These are phyloP conservation scores for Fusarium foetens DNA, from an alignment of 2,329 filamentous ascomycete species.

Conservation along the genomic window DNA sequence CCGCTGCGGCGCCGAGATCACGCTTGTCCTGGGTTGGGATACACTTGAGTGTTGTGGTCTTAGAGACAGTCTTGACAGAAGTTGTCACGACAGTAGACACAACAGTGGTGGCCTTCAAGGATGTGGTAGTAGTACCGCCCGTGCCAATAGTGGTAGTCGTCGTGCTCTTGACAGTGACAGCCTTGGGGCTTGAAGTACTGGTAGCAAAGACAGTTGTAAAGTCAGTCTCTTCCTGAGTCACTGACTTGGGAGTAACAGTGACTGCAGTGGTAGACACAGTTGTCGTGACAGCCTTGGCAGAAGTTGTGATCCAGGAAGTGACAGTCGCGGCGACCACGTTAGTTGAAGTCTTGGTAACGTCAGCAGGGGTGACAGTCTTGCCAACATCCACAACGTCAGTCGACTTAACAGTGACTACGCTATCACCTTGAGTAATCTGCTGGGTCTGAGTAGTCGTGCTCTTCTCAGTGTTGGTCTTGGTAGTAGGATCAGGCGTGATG, in stretches of 20 bases:
- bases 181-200: conserved; percentile 32
- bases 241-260: conserved; percentile 41
- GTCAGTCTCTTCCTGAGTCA: conserved; percentile 24
- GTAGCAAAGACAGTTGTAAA: conserved; percentile 29
- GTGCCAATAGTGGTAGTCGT: conserved; percentile 30
- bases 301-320: conserved; percentile 28
- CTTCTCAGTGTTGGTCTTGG: conserved; percentile 30
- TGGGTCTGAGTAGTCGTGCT: conserved; percentile 28
- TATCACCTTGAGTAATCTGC: conserved; percentile 22
- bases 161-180: conserved; percentile 34
- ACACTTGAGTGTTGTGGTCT: conserved; percentile 38
- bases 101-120: conserved; percentile 39
- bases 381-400: conserved; percentile 47
- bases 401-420: conserved; percentile 43
- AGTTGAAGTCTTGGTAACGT: conserved; percentile 38
- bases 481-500: conserved; percentile 32
- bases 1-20: not conserved
- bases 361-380: conserved; percentile 46
- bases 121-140: conserved; percentile 32
- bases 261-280: conserved; percentile 25
- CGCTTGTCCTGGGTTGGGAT: conserved; percentile 34
- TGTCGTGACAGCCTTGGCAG: conserved; percentile 29
- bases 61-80: conserved; percentile 27
- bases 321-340: conserved; percentile 26
- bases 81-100: conserved; percentile 37